phyloP scores from a whole-genome alignment of 208 protist species.

The Wallacemonas collosoma region DNA sequence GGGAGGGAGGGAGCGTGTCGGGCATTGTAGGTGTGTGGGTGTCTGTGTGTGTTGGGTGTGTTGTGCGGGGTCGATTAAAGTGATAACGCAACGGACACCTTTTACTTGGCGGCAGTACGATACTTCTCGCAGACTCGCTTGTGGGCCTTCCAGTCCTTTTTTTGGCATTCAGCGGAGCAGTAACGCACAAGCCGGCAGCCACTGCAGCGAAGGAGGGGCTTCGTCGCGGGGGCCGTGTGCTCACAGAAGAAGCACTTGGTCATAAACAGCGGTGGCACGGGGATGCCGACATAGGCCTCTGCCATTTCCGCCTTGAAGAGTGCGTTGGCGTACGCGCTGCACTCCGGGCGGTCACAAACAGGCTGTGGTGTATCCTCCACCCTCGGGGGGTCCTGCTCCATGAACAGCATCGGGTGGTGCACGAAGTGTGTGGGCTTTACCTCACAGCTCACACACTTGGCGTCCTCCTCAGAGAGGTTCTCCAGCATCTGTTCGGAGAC shows the following conservation, averaged over 20 bases:
- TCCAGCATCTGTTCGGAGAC: slow-evolving; percentile 47
- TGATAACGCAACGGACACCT: background rate
- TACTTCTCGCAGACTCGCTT: slow-evolving; percentile 45
- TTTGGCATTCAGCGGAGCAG: slow-evolving; percentile 66
- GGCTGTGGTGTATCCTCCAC: slow-evolving; percentile 59
- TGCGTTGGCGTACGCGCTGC: slow-evolving; percentile 32
- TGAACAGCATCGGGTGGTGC: slow-evolving; percentile 67
- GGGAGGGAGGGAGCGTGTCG: too few species aligned
- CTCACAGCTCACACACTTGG: slow-evolving; percentile 44
- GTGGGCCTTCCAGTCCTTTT: slow-evolving; percentile 61
- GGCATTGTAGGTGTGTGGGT: background rate
- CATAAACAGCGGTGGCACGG: slow-evolving; percentile 20
- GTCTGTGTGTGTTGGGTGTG: slow-evolving; percentile 1
- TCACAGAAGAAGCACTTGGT: slow-evolving; percentile 52
- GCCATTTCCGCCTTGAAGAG: slow-evolving; percentile 54
- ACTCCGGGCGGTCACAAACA: slow-evolving; percentile 44
- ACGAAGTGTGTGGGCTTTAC: slow-evolving; percentile 36
- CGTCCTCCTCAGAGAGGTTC: slow-evolving; percentile 40
- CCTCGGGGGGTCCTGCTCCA: slow-evolving; percentile 36
- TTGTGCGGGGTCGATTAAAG: background rate
- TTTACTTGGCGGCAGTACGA: slow-evolving; percentile 3
- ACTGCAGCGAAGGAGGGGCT: slow-evolving; percentile 55
- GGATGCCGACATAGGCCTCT: slow-evolving; percentile 26
- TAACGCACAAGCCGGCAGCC: slow-evolving; percentile 76
- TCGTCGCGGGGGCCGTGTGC: background rate